Base-by-base conservation (phyloP, 2,329 filamentous ascomycete genomes). In the Xylaria sp. region DNA sequence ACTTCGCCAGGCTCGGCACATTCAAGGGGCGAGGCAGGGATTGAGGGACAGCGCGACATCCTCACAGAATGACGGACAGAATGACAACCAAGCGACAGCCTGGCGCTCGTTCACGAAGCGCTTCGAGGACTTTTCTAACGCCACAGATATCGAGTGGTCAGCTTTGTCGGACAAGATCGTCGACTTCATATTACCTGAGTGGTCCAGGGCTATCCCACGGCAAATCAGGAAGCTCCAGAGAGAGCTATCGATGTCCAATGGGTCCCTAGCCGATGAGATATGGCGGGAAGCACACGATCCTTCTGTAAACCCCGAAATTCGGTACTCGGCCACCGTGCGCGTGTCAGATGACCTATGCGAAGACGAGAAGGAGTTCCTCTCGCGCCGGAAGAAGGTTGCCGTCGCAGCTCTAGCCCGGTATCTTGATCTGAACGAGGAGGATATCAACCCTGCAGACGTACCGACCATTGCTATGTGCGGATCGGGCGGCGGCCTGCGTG, bases 401-500 rank as follows among this genome's bases (percentile, higher is more conserved):
- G 86, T 84, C 3, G 86, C 85, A 59, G 93, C 92, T 5, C 80
- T 99, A 54, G 92, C 94, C 2, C 88, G 83, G 54, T 99, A 98
- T 73, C 85, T 99, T 0, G 87, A 85, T 31, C 80, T 99, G 5
- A 81, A 89, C 0, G 92, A 94, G 73, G 82, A 86, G 14, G 90
- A 94, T 2, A 87, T 99, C n/a, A 87, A 98, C 72, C 92, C 92
- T 0, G 92, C 97, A 49, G 95, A 99, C 78, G 89, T 98, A 6
- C 95, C 95, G 0, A 88, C 89, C 2, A 97, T 99, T 74, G 94
- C 94, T 40, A 89, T 98, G 80, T 97, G 94, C 70, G 94, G 94
- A 8, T 98, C 94, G 1, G 95, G 95, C 9, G 95, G 95, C 60
- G 95, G 95, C 0, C 78, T 99, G 49, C 85, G 95, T 53, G 95